These are phyloP conservation scores for Euphorbia celastroides DNA, from an alignment of 441 rosid genomes.

Conservation along the genomic window DNA sequence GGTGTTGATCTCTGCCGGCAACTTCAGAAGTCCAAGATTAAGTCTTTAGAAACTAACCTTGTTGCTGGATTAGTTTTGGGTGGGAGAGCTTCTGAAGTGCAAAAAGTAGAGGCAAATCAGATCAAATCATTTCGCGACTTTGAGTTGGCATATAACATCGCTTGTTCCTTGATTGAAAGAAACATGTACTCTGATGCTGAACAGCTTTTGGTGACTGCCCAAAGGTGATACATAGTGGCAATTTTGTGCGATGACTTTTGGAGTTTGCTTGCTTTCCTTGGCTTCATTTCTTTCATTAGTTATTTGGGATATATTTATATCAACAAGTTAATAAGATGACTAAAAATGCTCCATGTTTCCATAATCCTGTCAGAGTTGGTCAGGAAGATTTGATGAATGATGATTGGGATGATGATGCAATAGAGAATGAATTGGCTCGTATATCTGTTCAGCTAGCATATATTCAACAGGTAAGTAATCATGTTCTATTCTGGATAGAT, in stretches of 20 bases:
- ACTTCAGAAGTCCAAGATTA: slow-evolving; percentile 53
- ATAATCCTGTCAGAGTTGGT: slow-evolving; percentile 60
- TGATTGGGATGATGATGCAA: slow-evolving; percentile 62
- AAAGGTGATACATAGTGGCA: slow-evolving; percentile 52
- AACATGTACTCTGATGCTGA: slow-evolving; percentile 62
- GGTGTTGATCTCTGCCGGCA: slow-evolving; percentile 60
- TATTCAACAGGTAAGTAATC: slow-evolving; percentile 64
- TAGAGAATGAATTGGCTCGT: slow-evolving; percentile 86
- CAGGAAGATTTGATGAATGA: slow-evolving; percentile 80
- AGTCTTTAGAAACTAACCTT: slow-evolving; percentile 53
- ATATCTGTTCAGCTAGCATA: slow-evolving; percentile 75
- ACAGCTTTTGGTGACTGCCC: slow-evolving; percentile 71
- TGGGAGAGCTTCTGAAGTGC: slow-evolving; percentile 69
- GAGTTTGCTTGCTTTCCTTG: not conserved
- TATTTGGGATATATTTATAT: not conserved
- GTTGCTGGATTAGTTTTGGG: slow-evolving; percentile 74
- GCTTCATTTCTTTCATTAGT: not conserved
- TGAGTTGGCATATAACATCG: slow-evolving; percentile 78
- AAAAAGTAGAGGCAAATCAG: slow-evolving; percentile 52
- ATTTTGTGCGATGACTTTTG: not conserved
- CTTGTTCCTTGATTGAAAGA: slow-evolving; percentile 74
- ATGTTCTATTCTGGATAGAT: slow-evolving; percentile 8
- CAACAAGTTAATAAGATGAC: slow-evolving; percentile 5
- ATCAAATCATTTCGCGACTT: slow-evolving; percentile 62
- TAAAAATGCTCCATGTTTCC: not conserved